Conservation (phyloP, 305 asterid genomes). For the Fraxinus angustifolia region DNA sequence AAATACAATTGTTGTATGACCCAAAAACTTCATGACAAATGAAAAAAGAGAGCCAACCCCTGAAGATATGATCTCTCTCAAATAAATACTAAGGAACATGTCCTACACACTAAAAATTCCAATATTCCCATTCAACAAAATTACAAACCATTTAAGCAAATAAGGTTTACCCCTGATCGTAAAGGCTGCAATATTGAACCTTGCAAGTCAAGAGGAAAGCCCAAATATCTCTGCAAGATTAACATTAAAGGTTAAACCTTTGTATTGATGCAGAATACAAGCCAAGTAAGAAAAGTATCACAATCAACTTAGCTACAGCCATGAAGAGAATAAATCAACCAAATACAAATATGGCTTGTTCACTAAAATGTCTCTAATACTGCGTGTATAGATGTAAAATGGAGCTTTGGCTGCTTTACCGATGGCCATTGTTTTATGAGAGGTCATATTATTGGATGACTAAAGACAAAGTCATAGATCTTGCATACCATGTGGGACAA, state of each 20-base stretch:
- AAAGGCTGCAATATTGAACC: constrained; percentile 83
- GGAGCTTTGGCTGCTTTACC: neutral
- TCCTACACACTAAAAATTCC: neutral
- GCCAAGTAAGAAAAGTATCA: neutral
- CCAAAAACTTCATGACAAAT: neutral
- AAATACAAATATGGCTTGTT: neutral
- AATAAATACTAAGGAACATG: neutral
- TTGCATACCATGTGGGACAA: neutral
- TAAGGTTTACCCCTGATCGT: constrained; percentile 71
- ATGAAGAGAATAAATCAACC: neutral
- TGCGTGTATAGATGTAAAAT: neutral
- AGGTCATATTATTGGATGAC: neutral
- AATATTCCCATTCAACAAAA: constrained; percentile 1
- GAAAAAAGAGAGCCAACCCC: neutral
- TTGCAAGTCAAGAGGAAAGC: constrained; percentile 87
- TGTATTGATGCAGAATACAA: neutral
- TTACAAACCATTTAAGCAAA: constrained; percentile 13
- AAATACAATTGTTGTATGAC: neutral
- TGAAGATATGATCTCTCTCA: neutral
- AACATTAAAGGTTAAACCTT: constrained; percentile 25
- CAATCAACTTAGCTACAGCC: neutral
- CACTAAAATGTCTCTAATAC: neutral
- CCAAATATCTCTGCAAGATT: constrained; percentile 79
- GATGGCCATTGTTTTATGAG: neutral
- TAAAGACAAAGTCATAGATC: neutral